A percentile compares a stretch with the other conserved stretches of the same genome.
phyloP scores from a whole-genome alignment of 2,329 filamentous ascomycete species.

The Pseudocercospora fijiensis region DNA sequence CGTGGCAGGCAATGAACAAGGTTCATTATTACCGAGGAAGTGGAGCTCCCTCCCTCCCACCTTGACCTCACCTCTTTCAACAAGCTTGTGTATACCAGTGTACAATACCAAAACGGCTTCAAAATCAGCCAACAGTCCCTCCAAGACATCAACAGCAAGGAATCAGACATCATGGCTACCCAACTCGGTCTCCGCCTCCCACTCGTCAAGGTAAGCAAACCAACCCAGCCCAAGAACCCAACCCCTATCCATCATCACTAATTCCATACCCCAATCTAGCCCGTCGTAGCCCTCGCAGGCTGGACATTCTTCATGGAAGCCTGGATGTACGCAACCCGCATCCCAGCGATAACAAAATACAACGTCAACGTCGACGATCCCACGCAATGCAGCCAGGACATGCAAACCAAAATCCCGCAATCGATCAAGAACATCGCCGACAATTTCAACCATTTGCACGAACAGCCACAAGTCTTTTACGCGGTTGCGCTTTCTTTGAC shows the following conservation, averaged over 20 bases:
- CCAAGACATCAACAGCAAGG: background rate
- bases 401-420: slow-evolving; percentile 22
- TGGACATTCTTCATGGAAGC: slow-evolving; percentile 44
- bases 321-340: slow-evolving; percentile 43
- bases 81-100: background rate
- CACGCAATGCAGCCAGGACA: slow-evolving; percentile 11
- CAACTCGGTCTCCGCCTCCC: background rate
- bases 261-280: background rate
- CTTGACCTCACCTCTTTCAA: background rate
- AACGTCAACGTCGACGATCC: slow-evolving; percentile 23
- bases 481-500: slow-evolving; percentile 38
- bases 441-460: slow-evolving; percentile 45
- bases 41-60: background rate
- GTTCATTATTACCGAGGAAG: background rate
- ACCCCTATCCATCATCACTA: background rate
- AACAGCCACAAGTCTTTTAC: slow-evolving; percentile 47
- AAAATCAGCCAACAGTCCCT: background rate
- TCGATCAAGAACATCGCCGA: slow-evolving; percentile 36
- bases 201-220: background rate
- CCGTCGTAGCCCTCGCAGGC: slow-evolving; percentile 35
- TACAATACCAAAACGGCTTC: background rate
- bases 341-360: slow-evolving; percentile 38
- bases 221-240: background rate
- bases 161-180: background rate
- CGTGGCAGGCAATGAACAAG: background rate